Base-by-base conservation (phyloP, 164 flowering plant species). In the Piper betle region DNA sequence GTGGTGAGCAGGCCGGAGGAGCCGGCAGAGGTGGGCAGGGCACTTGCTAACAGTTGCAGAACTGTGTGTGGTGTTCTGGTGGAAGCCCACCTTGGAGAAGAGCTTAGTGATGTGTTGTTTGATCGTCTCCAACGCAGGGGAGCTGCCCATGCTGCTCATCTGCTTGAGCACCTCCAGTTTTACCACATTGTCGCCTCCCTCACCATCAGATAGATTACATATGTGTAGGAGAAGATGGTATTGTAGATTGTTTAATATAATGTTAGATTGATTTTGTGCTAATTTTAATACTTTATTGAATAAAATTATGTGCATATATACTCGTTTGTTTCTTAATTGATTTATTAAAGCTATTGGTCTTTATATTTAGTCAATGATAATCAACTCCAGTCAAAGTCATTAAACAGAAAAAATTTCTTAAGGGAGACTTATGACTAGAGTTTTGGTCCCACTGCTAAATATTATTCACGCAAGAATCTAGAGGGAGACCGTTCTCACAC, bases 41-140 rank as follows among this genome's bases (percentile, higher is more conserved):
- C 95, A 53, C 63, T 91, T 3, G 87, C 84, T 59, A 87, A 71
- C 63, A 84, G 80, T 66, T 87, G 95, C 62, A 68, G 91, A 55
- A 79, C 81, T n/a, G 93, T 19, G 93, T 91, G 84, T n/a, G 95
- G 95, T 0, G 97, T 91, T 25, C 73, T 91, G 1, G 91, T 91
- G 2, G 97, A 91, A 33, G 95, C 91, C 37, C 93, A 91, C 68
- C 78, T 91, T 1, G 97, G 97, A 0, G 91, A 86, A 37, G 25
- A 15, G 65, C 84, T 87, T 0, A 72, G 93, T 60, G 80, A 83
- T 2, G 81, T 80, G 78, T 79, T 91, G 10, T 91, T 85, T 59
- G 42, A 33, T 0, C 67, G 87, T 42, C 85, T 86, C n/a, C 85
- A 80, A 64, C 64, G 60, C 17, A 75, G 91, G 56, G 95, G 71